A percentile compares a stretch with the other conserved stretches of the same genome.
Evolutionary conservation across 2,329 filamentous ascomycete genomes (phyloP).

Genomic region (Exophiala xenobiotica): DNA sequence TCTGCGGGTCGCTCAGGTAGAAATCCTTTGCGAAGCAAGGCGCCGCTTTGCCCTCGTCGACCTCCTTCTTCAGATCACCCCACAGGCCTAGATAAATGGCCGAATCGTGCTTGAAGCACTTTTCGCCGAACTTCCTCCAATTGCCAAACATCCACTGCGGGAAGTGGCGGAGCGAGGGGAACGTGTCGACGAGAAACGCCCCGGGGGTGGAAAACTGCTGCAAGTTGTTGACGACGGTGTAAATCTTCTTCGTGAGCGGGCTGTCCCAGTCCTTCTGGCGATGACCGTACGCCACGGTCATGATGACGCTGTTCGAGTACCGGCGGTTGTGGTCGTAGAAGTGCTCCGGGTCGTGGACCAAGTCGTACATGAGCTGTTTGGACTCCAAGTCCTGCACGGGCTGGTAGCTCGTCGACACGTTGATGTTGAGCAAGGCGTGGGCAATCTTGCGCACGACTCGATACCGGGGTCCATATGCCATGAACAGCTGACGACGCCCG

Average conservation of each 20-base stretch:
- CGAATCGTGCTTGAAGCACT: slow-evolving; percentile 21
- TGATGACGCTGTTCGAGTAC: slow-evolving; percentile 52
- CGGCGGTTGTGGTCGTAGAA: slow-evolving; percentile 51
- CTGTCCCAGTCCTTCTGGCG: slow-evolving; percentile 45
- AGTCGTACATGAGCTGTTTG: slow-evolving; percentile 43
- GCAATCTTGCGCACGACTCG: slow-evolving; percentile 44
- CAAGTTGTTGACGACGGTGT: slow-evolving; percentile 48
- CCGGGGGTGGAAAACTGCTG: slow-evolving; percentile 47
- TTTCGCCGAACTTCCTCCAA: slow-evolving; percentile 21
- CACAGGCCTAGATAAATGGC: slow-evolving; percentile 22
- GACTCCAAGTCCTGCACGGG: slow-evolving; percentile 52
- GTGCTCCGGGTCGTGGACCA: slow-evolving; percentile 41
- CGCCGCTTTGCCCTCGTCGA: slow-evolving; percentile 16
- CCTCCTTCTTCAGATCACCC: slow-evolving; percentile 21
- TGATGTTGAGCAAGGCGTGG: slow-evolving; percentile 47
- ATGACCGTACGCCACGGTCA: slow-evolving; percentile 53
- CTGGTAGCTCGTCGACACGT: slow-evolving; percentile 47
- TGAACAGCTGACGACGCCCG: slow-evolving; percentile 47
- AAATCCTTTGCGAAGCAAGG: slow-evolving; percentile 27
- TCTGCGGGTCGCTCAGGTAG: slow-evolving; percentile 18
- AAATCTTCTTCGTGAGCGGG: slow-evolving; percentile 48
- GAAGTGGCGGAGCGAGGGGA: slow-evolving; percentile 46
- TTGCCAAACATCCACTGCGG: slow-evolving; percentile 36
- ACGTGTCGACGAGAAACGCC: slow-evolving; percentile 46
- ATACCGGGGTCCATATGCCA: slow-evolving; percentile 52